phyloP scores from a whole-genome alignment of 2,329 filamentous ascomycete species.

The Arthrobotrys conoides region DNA sequence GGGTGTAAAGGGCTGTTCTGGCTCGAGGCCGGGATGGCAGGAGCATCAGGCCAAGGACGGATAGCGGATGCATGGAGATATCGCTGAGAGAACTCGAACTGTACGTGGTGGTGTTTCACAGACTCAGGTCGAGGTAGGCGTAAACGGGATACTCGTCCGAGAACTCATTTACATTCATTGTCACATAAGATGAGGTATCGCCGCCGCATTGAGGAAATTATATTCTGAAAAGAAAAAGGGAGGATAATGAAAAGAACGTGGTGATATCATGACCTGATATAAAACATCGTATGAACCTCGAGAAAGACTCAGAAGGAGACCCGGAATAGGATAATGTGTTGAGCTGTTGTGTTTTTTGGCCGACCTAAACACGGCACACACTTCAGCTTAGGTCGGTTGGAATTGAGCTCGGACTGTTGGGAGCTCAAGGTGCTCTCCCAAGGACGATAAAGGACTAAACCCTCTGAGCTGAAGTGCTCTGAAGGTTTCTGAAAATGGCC shows the following conservation, averaged over 20 bases:
- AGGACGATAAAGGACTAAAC: not conserved
- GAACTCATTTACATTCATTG: not conserved
- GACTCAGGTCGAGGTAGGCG: not conserved
- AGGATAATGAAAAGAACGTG: no score
- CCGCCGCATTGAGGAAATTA: not conserved
- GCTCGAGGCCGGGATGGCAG: not conserved
- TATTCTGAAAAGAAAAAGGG: not conserved
- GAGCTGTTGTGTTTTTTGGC: no score
- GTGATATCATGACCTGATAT: not conserved
- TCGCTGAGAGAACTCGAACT: not conserved
- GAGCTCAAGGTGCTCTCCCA: no score
- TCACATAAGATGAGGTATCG: not conserved
- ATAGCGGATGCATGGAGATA: constrained; percentile 25
- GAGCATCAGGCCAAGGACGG: not conserved
- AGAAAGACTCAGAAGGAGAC: no score
- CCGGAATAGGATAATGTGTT: not conserved
- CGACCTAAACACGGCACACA: no score
- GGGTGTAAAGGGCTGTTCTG: constrained; percentile 5
- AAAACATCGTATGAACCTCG: not conserved
- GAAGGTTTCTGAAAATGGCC: not conserved
- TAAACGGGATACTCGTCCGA: not conserved
- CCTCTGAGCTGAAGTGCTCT: constrained; percentile 5
- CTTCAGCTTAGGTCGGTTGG: not conserved
- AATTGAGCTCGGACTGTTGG: not conserved
- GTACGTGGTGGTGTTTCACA: constrained; percentile 2